Evolutionary conservation across 345 rosid genomes (phyloP).

Genomic region (Populus alba): DNA sequence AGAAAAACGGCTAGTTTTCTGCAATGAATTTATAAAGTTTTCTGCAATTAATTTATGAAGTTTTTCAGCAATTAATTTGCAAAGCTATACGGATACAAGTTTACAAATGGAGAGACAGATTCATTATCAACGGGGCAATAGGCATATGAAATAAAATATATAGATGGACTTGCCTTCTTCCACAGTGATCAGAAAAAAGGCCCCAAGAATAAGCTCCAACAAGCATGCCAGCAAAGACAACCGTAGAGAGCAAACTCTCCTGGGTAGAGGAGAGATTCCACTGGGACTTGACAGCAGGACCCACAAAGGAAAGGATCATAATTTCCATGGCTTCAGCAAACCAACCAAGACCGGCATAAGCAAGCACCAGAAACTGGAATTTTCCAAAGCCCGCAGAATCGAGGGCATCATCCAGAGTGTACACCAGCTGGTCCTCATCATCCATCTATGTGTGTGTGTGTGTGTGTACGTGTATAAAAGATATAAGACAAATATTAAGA

Average conservation of each 20-base stretch:
- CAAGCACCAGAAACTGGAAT: constrained; percentile 39
- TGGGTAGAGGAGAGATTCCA: constrained; percentile 43
- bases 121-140: neutral
- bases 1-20: no score
- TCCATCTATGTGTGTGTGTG: constrained; percentile 18
- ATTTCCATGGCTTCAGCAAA: constrained; percentile 50
- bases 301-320: constrained; percentile 54
- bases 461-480: neutral
- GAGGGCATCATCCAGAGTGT: constrained; percentile 46
- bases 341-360: constrained; percentile 45
- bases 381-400: constrained; percentile 37
- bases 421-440: neutral
- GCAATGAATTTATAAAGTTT: no score
- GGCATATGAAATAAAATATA: neutral
- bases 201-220: constrained; percentile 56
- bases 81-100: no score
- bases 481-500: neutral
- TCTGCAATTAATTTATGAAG: no score
- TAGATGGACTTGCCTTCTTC: constrained; percentile 36
- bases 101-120: neutral
- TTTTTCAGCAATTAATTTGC: no score
- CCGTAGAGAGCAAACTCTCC: constrained; percentile 38
- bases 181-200: constrained; percentile 37
- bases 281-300: constrained; percentile 36
- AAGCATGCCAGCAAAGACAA: constrained; percentile 46